Evolutionary conservation across 192 early-diverging fungal species (phyloP).

Genomic region (Endogone sp.): DNA sequence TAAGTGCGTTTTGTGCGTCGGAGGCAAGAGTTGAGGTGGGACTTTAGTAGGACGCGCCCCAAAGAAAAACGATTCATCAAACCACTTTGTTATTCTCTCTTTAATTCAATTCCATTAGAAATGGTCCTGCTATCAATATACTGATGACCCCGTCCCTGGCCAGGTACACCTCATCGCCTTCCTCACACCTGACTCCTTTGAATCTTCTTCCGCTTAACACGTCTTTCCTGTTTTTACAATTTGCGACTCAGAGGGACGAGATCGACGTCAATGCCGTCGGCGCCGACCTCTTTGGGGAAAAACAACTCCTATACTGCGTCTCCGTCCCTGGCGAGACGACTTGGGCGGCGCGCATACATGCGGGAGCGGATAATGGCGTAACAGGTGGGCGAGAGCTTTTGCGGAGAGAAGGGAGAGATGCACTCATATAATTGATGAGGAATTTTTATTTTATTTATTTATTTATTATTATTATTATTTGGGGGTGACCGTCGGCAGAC

Average conservation of each 20-base stretch:
- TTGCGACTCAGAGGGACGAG: not conserved
- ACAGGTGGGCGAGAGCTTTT: not conserved
- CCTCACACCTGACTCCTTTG: not conserved
- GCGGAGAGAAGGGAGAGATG: not conserved
- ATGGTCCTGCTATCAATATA: slow-evolving; percentile 35
- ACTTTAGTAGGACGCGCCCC: too few species aligned
- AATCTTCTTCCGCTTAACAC: not conserved
- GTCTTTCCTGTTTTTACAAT: not conserved
- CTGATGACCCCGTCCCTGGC: slow-evolving; percentile 30
- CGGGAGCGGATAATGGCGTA: not conserved
- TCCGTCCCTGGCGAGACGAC: slow-evolving; percentile 64
- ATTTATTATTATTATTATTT: too few species aligned
- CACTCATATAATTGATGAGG: not conserved
- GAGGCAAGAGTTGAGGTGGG: too few species aligned
- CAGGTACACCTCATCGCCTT: slow-evolving; percentile 13
- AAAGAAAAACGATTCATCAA: too few species aligned
- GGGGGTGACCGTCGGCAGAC: not conserved
- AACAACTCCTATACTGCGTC: slow-evolving; percentile 63
- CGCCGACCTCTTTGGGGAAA: slow-evolving; percentile 52
- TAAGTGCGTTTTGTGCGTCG: not conserved
- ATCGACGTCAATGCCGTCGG: not conserved
- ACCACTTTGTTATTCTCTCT: too few species aligned
- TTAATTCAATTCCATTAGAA: too few species aligned
- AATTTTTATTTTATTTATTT: too few species aligned
- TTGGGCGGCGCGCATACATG: slow-evolving; percentile 51